Evolutionary conservation across 1,284 basidiomycete genomes (phyloP).

Genomic region (Malassezia yamatoensis): DNA sequence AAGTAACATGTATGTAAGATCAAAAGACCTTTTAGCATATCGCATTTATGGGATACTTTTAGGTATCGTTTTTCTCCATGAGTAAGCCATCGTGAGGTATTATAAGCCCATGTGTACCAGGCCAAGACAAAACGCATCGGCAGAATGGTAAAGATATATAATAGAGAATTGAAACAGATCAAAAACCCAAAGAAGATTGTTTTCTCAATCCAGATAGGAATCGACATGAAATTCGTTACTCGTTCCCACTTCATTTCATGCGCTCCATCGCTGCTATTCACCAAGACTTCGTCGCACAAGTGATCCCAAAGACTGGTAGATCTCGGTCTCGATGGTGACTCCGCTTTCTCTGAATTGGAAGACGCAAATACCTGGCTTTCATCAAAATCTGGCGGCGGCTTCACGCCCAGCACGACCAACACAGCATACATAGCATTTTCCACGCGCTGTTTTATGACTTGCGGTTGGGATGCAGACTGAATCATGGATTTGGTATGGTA

Average conservation of each 20-base stretch:
- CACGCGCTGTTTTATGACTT: background rate
- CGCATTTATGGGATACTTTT: slow-evolving; percentile 68
- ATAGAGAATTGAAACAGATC: slow-evolving; percentile 89
- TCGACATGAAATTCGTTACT: slow-evolving; percentile 90
- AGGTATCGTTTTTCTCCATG: slow-evolving; percentile 28
- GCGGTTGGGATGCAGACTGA: background rate
- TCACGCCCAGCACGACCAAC: slow-evolving; percentile 8
- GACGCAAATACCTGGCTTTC: background rate
- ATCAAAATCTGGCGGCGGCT: slow-evolving; percentile 6
- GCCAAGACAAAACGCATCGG: slow-evolving; percentile 62
- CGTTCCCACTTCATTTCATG: slow-evolving; percentile 92
- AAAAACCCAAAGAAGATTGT: slow-evolving; percentile 85
- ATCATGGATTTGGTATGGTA: no score
- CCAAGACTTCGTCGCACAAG: slow-evolving; percentile 65
- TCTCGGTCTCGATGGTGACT: background rate
- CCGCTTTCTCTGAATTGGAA: background rate
- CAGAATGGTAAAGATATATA: slow-evolving; percentile 95
- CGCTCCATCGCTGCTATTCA: slow-evolving; percentile 81
- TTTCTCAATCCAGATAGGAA: slow-evolving; percentile 91
- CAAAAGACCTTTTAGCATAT: slow-evolving; percentile 70
- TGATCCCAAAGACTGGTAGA: slow-evolving; percentile 73
- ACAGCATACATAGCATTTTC: slow-evolving; percentile 3
- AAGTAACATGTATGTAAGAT: slow-evolving; percentile 66
- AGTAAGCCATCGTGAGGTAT: slow-evolving; percentile 24
- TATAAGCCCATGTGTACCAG: slow-evolving; percentile 26